A percentile compares a stretch with the other conserved stretches of the same genome.
These are phyloP conservation scores for Spathaspora boniae DNA, from an alignment of 805 yeast species.

Conservation along the genomic window DNA sequence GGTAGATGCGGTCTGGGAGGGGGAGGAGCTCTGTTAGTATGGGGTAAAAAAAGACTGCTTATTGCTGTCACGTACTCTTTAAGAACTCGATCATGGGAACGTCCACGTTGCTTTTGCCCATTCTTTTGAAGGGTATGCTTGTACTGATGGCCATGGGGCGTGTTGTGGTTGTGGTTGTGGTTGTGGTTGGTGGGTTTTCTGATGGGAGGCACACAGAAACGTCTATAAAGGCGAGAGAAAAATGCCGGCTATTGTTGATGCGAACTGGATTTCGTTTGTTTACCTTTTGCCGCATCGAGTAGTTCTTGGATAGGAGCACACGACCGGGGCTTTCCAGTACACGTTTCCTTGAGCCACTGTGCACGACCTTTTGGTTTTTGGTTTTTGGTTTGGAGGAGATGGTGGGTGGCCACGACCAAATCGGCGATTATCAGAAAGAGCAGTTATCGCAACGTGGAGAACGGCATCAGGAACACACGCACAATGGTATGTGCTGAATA, in stretches of 20 bases:
- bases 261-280: constrained; percentile 3
- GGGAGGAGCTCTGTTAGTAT: constrained; percentile 22
- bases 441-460: no score
- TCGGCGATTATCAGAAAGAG: no score
- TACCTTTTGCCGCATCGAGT: constrained; percentile 7
- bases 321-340: no score
- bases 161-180: background rate
- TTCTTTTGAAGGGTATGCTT: no score
- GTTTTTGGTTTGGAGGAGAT: no score
- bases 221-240: background rate
- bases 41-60: no score
- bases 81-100: constrained; percentile 43
- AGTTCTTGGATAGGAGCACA: constrained; percentile 3
- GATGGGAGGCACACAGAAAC: background rate
- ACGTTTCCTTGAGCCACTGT: no score
- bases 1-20: constrained; percentile 60
- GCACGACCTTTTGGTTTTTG: no score
- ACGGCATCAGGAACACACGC: no score
- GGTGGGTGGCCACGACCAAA: no score
- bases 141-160: constrained; percentile 1
- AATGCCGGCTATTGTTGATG: background rate
- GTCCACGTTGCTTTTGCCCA: constrained; percentile 9
- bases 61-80: constrained; percentile 32
- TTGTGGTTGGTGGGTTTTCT: constrained; percentile 1
- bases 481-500: no score